These are phyloP conservation scores for Penicillium sp. DNA, from an alignment of 2,329 filamentous ascomycete species.

Conservation along the genomic window DNA sequence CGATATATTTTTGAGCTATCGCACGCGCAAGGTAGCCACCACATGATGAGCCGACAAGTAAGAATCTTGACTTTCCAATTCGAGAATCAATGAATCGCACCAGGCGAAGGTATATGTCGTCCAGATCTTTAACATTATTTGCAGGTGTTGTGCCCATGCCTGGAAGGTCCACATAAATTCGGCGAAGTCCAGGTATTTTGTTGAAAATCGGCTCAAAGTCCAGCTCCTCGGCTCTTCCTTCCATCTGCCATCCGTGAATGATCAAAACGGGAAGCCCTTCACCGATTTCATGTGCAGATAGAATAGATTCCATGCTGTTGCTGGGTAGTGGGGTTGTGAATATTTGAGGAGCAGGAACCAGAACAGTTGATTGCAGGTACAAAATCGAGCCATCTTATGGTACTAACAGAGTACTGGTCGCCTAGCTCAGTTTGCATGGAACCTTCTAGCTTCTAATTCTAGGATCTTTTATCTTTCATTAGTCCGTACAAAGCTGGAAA, in stretches of 20 bases:
- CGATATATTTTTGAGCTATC: slow-evolving; percentile 24
- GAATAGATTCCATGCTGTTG: slow-evolving; percentile 15
- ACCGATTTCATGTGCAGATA: slow-evolving; percentile 25
- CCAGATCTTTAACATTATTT: slow-evolving; percentile 23
- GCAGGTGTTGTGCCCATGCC: slow-evolving; percentile 30
- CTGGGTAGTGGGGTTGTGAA: background rate
- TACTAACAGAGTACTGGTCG: background rate
- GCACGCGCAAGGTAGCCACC: slow-evolving; percentile 30
- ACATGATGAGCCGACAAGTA: slow-evolving; percentile 28
- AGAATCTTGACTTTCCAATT: slow-evolving; percentile 22
- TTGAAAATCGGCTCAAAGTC: slow-evolving; percentile 32
- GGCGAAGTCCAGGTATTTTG: slow-evolving; percentile 16
- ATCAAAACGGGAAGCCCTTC: slow-evolving; percentile 28
- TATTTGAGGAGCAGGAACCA: background rate
- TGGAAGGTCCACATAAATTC: slow-evolving; percentile 32
- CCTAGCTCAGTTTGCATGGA: background rate
- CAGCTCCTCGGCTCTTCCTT: slow-evolving; percentile 19
- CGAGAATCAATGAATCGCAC: slow-evolving; percentile 27
- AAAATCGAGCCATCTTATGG: background rate
- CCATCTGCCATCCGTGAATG: slow-evolving; percentile 29
- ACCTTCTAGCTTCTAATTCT: too few relatives aligned
- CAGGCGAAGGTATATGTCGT: slow-evolving; percentile 27
- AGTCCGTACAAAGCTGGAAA: too few relatives aligned
- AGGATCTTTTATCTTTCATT: too few relatives aligned
- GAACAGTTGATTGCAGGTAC: background rate